Evolutionary conservation across 2,329 filamentous ascomycete species (phyloP).

Genomic region (Xylariales sp.): DNA sequence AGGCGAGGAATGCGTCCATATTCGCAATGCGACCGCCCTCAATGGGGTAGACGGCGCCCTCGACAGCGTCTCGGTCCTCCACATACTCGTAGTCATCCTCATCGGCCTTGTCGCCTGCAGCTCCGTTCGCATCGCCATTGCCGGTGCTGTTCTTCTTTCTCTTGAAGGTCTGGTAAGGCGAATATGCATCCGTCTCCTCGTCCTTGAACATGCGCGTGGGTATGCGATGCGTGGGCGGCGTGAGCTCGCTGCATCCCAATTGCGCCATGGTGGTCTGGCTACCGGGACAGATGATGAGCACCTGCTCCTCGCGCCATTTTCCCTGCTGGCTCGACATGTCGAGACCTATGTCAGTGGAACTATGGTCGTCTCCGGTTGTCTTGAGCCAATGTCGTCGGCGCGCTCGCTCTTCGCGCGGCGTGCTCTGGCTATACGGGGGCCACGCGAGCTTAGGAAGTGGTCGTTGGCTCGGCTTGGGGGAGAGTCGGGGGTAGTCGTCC

Average conservation of each 20-base stretch:
- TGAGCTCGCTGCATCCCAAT: slow-evolving; percentile 85
- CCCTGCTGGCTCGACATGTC: slow-evolving; percentile 51
- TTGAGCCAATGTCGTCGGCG: slow-evolving; percentile 9
- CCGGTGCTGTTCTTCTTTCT: slow-evolving; percentile 41
- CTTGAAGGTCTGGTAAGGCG: slow-evolving; percentile 72
- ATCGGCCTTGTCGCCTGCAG: slow-evolving; percentile 39
- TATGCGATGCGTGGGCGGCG: slow-evolving; percentile 79
- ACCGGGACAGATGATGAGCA: slow-evolving; percentile 72
- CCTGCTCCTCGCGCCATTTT: slow-evolving; percentile 62
- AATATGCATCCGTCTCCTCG: slow-evolving; percentile 68
- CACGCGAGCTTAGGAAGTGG: not conserved
- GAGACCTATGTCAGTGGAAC: slow-evolving; percentile 3
- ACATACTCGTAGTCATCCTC: slow-evolving; percentile 68
- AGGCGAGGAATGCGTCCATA: slow-evolving; percentile 89
- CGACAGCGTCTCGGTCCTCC: slow-evolving; percentile 81
- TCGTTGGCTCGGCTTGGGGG: no score
- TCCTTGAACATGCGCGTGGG: slow-evolving; percentile 94
- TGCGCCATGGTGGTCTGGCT: slow-evolving; percentile 89
- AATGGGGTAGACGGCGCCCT: slow-evolving; percentile 82
- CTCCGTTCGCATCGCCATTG: slow-evolving; percentile 25
- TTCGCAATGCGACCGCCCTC: slow-evolving; percentile 74
- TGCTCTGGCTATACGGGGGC: slow-evolving; percentile 1
- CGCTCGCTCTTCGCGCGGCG: slow-evolving; percentile 15
- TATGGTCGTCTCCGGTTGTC: not conserved
- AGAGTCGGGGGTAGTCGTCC: not conserved